phyloP scores from a whole-genome alignment of 139 green algal genomes.

The Desmodesmus armatus region DNA sequence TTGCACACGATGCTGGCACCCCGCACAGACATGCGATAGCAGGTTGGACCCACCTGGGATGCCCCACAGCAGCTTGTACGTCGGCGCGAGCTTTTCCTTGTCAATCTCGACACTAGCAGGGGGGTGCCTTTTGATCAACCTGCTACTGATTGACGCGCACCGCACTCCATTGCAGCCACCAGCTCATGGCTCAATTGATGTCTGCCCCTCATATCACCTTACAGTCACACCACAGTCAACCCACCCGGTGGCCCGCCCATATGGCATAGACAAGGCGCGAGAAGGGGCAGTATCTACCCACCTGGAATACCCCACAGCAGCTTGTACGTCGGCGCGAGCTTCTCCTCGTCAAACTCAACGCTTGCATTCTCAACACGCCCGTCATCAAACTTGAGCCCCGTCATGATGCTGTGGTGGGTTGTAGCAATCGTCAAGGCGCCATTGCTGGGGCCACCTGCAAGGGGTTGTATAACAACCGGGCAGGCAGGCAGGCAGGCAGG shows the following conservation, averaged over 20 bases:
- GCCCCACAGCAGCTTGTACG: constrained; percentile 91
- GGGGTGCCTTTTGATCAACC: constrained; percentile 83
- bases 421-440: constrained; percentile 84
- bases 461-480: neutral
- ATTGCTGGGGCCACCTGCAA: constrained; percentile 47
- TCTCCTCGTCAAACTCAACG: constrained; percentile 90
- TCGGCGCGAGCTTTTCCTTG: constrained; percentile 78
- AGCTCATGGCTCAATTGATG: neutral
- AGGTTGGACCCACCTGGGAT: constrained; percentile 87
- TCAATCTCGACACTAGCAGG: constrained; percentile 90
- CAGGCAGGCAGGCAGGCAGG: neutral
- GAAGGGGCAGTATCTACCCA: constrained; percentile 49
- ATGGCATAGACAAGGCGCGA: neutral
- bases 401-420: constrained; percentile 85
- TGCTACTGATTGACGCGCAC: constrained; percentile 34
- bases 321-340: constrained; percentile 85
- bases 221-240: neutral
- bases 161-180: neutral
- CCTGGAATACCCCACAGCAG: constrained; percentile 91
- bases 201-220: too few relatives aligned
- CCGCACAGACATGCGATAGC: constrained; percentile 89
- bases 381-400: constrained; percentile 86
- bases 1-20: too few relatives aligned
- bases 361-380: constrained; percentile 86
- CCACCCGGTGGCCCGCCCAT: too few relatives aligned